phyloP scores from a whole-genome alignment of 768 basidiomycete genomes.

The Panellus pusillus region DNA sequence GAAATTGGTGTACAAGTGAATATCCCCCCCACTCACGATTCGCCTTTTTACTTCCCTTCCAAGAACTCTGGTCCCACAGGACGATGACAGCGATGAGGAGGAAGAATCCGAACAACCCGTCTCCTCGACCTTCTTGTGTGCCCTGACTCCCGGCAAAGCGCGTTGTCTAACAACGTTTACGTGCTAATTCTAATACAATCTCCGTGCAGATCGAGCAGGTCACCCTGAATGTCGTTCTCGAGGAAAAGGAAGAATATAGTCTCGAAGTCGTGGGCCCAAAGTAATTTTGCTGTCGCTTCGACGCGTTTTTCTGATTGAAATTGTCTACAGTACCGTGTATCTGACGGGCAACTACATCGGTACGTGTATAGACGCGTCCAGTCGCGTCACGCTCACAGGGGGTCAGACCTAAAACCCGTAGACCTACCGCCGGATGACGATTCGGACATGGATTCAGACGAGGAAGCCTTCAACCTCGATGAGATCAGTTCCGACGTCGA shows the following conservation, averaged over 20 bases:
- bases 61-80: slow-evolving; percentile 19
- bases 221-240: slow-evolving; percentile 67
- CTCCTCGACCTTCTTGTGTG: slow-evolving; percentile 65
- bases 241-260: slow-evolving; percentile 60
- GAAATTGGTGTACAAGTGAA: slow-evolving; percentile 58
- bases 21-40: not conserved
- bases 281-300: slow-evolving; percentile 34
- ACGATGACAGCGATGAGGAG: slow-evolving; percentile 34
- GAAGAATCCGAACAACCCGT: slow-evolving; percentile 24
- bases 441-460: slow-evolving; percentile 46
- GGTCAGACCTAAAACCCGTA: slow-evolving; percentile 50
- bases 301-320: slow-evolving; percentile 18
- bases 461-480: slow-evolving; percentile 64
- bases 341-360: slow-evolving; percentile 86
- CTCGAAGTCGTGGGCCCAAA: slow-evolving; percentile 83
- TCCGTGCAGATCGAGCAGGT: slow-evolving; percentile 71
- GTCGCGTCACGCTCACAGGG: slow-evolving; percentile 4
- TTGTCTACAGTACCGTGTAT: slow-evolving; percentile 58
- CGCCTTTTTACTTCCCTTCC: not conserved
- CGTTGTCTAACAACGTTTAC: slow-evolving; percentile 17
- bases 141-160: slow-evolving; percentile 83
- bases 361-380: slow-evolving; percentile 30
- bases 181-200: slow-evolving; percentile 1
- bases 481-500: slow-evolving; percentile 86
- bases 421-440: slow-evolving; percentile 50